Base-by-base conservation (phyloP, 179 eudicot species). In the Beta macrorhiza region DNA sequence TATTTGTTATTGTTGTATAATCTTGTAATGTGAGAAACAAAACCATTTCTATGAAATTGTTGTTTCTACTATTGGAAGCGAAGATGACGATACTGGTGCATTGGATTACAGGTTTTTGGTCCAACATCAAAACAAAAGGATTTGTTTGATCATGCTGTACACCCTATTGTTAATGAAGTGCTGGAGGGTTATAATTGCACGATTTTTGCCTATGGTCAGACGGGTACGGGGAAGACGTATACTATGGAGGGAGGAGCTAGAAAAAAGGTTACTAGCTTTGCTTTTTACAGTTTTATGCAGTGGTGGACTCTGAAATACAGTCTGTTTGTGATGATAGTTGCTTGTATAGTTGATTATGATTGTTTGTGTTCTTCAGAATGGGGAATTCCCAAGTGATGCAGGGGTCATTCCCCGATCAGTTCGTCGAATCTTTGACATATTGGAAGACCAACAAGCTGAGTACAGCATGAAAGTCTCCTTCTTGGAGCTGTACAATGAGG, bases 181-280 rank as follows among this genome's bases (percentile, higher is more conserved):
- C 86, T 97, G n/a, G 97, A 93, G 84, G 99, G 99, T n/a, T 97
- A 94, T 83, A 94, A 91, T 78, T 97, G 99, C 91, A 97, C 99
- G 59, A 91, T 97, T 81, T 94, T 97, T 85, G 98, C 99, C 19
- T 97, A 97, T 85, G 99, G 99, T 74, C 99, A 97, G 88, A 94
- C 98, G 5, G 99, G 99, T 67, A 97, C 99, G 2, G 99, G 99
- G 74, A 97, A 97, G 87, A 97, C 99, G n/a, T 97, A 97, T 83
- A 93, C 99, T 20, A 97, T 97, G 99, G 99, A 94, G 83, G 99
- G 99, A 69, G 97, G 97, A 85, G 90, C 91, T 83, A 91, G 94
- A 82, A 97, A 91, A 86, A 91, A 93, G 96, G 98, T 94, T 81
- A 1, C 63, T 13, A 7, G 15, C 19, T 84, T 80, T 57, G 12